Evolutionary conservation across 2,329 filamentous ascomycete genomes (phyloP).

Genomic region (Sclerotinia subarctica): DNA sequence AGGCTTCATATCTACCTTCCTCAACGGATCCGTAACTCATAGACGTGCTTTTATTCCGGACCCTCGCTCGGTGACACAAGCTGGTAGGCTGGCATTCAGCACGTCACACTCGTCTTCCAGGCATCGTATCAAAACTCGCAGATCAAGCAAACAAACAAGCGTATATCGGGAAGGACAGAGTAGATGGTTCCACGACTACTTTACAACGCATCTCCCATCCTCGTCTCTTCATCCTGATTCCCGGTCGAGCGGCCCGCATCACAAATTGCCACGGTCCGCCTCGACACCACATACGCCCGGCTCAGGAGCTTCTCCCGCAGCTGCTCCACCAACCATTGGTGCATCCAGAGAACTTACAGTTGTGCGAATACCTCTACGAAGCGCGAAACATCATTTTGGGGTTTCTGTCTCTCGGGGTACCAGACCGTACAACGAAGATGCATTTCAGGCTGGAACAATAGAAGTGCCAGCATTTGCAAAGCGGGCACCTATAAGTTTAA

Average conservation of each 20-base stretch:
- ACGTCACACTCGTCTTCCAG: constrained; percentile 14
- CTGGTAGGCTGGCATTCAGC: constrained; percentile 18
- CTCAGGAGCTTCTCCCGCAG: constrained; percentile 53
- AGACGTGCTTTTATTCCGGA: neutral
- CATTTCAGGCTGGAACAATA: constrained; percentile 90
- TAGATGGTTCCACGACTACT: constrained; percentile 82
- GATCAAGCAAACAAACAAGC: constrained; percentile 14
- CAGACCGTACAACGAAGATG: constrained; percentile 87
- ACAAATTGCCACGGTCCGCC: constrained; percentile 82
- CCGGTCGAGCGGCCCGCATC: constrained; percentile 63
- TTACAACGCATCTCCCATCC: constrained; percentile 91
- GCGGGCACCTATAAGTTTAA: constrained; percentile 64
- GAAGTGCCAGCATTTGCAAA: constrained; percentile 91
- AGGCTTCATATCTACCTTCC: constrained; percentile 37
- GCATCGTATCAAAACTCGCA: constrained; percentile 15
- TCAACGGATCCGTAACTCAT: constrained; percentile 24
- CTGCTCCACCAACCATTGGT: constrained; percentile 58
- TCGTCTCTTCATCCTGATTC: constrained; percentile 90
- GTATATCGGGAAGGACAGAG: constrained; percentile 19
- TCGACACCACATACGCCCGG: constrained; percentile 70
- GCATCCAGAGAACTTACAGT: constrained; percentile 77
- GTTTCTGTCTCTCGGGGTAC: constrained; percentile 75
- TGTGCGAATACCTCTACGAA: constrained; percentile 87
- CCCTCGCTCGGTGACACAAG: constrained; percentile 14
- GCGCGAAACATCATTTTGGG: constrained; percentile 95